These are phyloP conservation scores for Angomonas ambiguus DNA, from an alignment of 208 protist species.

Conservation along the genomic window DNA sequence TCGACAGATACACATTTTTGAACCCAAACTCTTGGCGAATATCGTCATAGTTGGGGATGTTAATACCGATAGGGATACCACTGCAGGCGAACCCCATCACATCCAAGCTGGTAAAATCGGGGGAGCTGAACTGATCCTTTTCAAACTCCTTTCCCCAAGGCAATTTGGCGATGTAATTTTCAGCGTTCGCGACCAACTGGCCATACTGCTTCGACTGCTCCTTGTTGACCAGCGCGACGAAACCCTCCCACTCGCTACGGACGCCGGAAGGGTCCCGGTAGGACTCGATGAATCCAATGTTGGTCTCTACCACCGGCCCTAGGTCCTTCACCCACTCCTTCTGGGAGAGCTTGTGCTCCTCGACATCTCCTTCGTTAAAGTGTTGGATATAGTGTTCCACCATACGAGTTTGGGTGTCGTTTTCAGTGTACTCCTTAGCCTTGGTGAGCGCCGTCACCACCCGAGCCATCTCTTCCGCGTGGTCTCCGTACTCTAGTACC, in stretches of 20 bases:
- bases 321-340: conserved; percentile 89
- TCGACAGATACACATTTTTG: conserved; percentile 92
- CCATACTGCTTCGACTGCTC: conserved; percentile 73
- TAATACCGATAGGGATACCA: conserved; percentile 89
- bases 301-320: conserved; percentile 89
- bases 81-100: conserved; percentile 85
- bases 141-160: conserved; percentile 88
- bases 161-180: conserved; percentile 67
- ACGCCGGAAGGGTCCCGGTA: conserved; percentile 91
- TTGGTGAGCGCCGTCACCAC: conserved; percentile 51
- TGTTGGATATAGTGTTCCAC: conserved; percentile 82
- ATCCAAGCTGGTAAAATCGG: conserved; percentile 92
- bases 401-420: conserved; percentile 84
- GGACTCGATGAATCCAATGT: conserved; percentile 94
- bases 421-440: conserved; percentile 59
- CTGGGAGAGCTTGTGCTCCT: conserved; percentile 87
- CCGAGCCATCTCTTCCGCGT: conserved; percentile 43
- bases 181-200: conserved; percentile 52
- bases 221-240: conserved; percentile 91
- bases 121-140: conserved; percentile 81
- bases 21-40: conserved; percentile 87
- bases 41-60: conserved; percentile 92
- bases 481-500: conserved; percentile 76
- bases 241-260: conserved; percentile 91
- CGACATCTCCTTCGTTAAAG: conserved; percentile 75